A percentile compares a stretch with the other conserved stretches of the same genome.
These are phyloP conservation scores for Westerdykella aurantiaca DNA, from an alignment of 2,329 filamentous ascomycete species.

Conservation along the genomic window DNA sequence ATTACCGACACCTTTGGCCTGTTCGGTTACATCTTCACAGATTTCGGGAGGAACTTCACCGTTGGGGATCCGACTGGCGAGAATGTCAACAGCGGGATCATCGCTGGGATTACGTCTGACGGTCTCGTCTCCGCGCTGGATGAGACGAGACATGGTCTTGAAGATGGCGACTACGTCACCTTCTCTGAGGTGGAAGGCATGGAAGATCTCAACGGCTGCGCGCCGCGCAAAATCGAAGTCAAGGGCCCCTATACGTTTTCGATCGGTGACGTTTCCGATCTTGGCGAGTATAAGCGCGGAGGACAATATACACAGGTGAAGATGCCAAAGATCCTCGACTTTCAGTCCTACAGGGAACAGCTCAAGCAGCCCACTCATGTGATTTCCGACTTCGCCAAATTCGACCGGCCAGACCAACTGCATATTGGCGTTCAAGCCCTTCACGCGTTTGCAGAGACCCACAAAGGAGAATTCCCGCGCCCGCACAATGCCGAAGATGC, in stretches of 20 bases:
- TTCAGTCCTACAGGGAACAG: conserved; percentile 72
- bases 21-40: conserved; percentile 93
- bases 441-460: conserved; percentile 72
- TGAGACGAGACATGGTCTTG: conserved; percentile 88
- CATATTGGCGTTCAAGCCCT: conserved; percentile 91
- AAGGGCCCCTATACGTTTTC: conserved; percentile 96
- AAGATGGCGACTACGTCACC: conserved; percentile 94
- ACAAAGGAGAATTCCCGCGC: conserved; percentile 66
- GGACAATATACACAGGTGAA: conserved; percentile 95
- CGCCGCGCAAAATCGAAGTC: conserved; percentile 84
- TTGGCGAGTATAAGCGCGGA: conserved; percentile 82
- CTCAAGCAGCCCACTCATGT: conserved; percentile 83
- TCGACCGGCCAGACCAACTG: conserved; percentile 86
- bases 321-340: conserved; percentile 92
- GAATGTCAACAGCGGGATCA: conserved; percentile 77
- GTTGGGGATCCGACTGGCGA: conserved; percentile 88
- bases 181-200: conserved; percentile 92
- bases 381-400: conserved; percentile 95
- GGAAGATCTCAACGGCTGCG: conserved; percentile 75
- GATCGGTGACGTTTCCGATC: conserved; percentile 82
- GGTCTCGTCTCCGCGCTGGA: conserved; percentile 89
- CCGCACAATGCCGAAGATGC: conserved; percentile 85
- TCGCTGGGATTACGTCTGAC: conserved; percentile 83
- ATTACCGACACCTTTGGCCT: conserved; percentile 86
- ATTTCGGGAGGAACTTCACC: conserved; percentile 92